Base-by-base conservation (phyloP, 2,329 filamentous ascomycete genomes). In the Tolypocladium paradoxum region DNA sequence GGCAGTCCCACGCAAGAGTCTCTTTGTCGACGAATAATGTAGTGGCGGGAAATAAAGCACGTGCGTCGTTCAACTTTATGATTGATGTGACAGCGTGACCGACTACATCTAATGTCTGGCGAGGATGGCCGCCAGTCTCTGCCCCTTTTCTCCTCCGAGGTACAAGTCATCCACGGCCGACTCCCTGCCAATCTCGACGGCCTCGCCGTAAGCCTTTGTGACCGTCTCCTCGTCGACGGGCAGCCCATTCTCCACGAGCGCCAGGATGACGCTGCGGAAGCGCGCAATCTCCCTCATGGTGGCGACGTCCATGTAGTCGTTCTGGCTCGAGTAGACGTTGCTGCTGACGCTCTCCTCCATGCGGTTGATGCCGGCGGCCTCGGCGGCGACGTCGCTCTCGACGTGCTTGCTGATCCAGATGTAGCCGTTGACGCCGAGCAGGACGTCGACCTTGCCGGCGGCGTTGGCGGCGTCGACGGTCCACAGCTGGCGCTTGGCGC, bases 341-440 rank as follows among this genome's bases (percentile, higher is more conserved):
- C 84, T 83, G 57, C 84, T 90, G 22, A 93, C 87, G 60, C 77
- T 84, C 72, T 99, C 93, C 68, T 97, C 93, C 67, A 96, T 79
- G 59, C 88, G 81, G 51, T 90, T 95, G 63, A 96, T 88, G 16
- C 71, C 72, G n/a, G 70, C 67, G n/a, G 74, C 72, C 45, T 78
- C 72, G 38, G 69, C 65, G 40, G 70, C 66, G 6, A 70, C 69
- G n/a, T 78, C 76, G 36, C 78, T 79, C 59, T 88, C 84, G 8
- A 87, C 73, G 62, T 95, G 90, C 73, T 89, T 91, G 69, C 85
- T 85, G 64, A 97, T 91, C 87, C 90, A 99, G 54, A 97, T 90
- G 67, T 95, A 97, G 1, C 93, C 93, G 64, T 99, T 99, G 38
- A 99, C 93, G 2, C 93, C 93, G 1, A 99, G 76, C 51, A 96